Evolutionary conservation across 495 filamentous ascomycete species (phyloP).

Genomic region (Penicillium tannophilum): DNA sequence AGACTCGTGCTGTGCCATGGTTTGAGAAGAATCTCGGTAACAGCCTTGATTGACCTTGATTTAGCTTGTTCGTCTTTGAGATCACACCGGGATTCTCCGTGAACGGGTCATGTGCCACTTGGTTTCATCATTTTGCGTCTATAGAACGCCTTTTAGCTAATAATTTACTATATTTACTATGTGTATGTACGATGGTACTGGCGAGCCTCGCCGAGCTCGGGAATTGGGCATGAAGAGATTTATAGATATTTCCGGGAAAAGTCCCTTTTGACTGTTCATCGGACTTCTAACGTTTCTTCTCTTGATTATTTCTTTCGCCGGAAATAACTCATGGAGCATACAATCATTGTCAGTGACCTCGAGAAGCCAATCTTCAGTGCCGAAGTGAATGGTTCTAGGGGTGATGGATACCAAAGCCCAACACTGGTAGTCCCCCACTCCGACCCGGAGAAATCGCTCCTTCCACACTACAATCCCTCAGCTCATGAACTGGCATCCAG

Average conservation of each 20-base stretch:
- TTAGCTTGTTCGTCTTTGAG: background rate
- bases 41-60: no score
- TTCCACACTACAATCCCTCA: background rate
- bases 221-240: background rate
- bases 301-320: no score
- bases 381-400: background rate
- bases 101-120: background rate
- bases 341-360: background rate
- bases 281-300: no score
- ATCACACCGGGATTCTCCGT: background rate
- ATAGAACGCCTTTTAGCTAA: background rate
- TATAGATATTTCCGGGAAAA: background rate
- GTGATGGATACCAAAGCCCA: conserved; percentile 5
- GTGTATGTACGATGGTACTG: background rate
- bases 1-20: background rate
- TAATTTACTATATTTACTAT: background rate
- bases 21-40: no score
- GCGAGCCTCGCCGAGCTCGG: conserved; percentile 3
- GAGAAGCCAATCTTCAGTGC: background rate
- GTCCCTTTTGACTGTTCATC: background rate
- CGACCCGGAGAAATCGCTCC: background rate
- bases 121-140: background rate
- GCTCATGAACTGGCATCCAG: background rate
- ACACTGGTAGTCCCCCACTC: background rate
- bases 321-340: background rate